Evolutionary conservation across 257 asterid species (phyloP).

Genomic region (Anisodus tanguticus): DNA sequence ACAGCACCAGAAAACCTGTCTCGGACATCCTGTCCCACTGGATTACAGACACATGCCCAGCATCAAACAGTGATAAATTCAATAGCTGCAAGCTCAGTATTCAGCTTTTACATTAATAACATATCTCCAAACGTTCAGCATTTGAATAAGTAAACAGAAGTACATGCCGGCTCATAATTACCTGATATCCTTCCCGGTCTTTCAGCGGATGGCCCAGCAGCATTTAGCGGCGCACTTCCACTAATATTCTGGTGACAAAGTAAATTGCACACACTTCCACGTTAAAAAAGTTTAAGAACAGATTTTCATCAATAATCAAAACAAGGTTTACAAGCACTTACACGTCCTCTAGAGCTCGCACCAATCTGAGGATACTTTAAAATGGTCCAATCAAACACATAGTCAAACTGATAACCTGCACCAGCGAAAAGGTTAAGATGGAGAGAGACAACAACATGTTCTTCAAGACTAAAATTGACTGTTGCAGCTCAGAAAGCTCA

Average conservation of each 20-base stretch:
- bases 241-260: constrained; percentile 60
- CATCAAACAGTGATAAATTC: constrained; percentile 12
- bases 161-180: constrained; percentile 31
- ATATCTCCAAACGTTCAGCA: not conserved
- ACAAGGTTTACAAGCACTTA: constrained; percentile 39
- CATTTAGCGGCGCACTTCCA: constrained; percentile 63
- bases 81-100: constrained; percentile 13
- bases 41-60: constrained; percentile 27
- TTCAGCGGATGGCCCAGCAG: constrained; percentile 88
- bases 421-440: constrained; percentile 33
- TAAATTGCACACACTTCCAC: constrained; percentile 25
- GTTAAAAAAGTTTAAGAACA: constrained; percentile 18
- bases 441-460: constrained; percentile 13
- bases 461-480: constrained; percentile 20
- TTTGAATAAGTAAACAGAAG: constrained; percentile 21
- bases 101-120: not conserved
- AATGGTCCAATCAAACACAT: constrained; percentile 95
- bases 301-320: not conserved
- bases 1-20: constrained; percentile 86
- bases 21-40: constrained; percentile 77
- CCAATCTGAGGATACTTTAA: constrained; percentile 95
- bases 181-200: constrained; percentile 85
- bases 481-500: not conserved
- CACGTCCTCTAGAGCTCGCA: constrained; percentile 81
- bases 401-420: constrained; percentile 95